A percentile compares a stretch with the other conserved stretches of the same genome.
phyloP scores from a whole-genome alignment of 164 flowering plant genomes.

The Vitis cinerea region DNA sequence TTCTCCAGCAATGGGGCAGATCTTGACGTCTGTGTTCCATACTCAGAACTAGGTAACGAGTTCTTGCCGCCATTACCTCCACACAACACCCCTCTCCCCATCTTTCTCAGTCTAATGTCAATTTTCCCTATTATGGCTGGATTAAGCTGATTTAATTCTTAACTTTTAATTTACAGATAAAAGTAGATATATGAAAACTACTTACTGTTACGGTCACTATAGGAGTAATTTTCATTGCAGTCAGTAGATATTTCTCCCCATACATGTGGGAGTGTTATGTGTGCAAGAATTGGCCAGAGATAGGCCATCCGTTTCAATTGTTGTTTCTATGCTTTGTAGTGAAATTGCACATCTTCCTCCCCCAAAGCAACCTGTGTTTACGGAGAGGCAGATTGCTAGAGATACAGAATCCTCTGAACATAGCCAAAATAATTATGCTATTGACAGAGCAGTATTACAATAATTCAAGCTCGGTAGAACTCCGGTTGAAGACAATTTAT shows the following conservation, averaged over 20 bases:
- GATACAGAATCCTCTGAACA: background rate
- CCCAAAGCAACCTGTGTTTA: conserved; percentile 28
- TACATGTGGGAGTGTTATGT: conserved; percentile 34
- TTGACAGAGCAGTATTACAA: conserved; percentile 4
- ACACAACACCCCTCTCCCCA: no score
- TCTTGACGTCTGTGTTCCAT: conserved; percentile 36
- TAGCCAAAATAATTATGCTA: background rate
- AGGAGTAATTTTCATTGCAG: conserved; percentile 1
- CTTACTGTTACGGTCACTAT: background rate
- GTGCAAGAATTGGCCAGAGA: conserved; percentile 33
- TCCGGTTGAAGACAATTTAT: no score
- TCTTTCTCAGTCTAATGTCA: no score
- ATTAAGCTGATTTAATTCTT: background rate
- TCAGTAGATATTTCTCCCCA: conserved; percentile 13
- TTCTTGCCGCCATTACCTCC: no score
- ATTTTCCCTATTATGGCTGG: no score
- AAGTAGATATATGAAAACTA: background rate
- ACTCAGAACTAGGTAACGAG: no score
- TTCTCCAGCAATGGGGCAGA: conserved; percentile 36
- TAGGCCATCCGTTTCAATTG: conserved; percentile 28
- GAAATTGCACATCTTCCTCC: conserved; percentile 27
- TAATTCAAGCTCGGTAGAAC: conserved; percentile 3
- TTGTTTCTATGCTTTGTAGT: conserved; percentile 33
- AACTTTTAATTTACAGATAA: conserved; percentile 7
- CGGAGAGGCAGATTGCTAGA: background rate